A percentile compares a stretch with the other conserved stretches of the same genome.
phyloP scores from a whole-genome alignment of 371 early-diverging fungal genomes.

The Conidiobolus coronatus region DNA sequence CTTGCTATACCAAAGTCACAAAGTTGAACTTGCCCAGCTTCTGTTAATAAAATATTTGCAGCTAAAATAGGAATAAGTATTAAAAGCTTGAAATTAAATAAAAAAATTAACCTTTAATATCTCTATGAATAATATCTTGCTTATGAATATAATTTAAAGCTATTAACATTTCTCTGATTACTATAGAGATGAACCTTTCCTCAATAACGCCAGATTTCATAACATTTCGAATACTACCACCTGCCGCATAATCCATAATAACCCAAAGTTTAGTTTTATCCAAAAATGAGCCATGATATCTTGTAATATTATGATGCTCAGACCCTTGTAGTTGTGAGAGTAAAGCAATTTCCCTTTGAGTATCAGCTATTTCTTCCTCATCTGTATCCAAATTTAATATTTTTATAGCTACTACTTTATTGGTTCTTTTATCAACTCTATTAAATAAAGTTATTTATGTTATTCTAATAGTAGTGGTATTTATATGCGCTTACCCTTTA shows the following conservation, averaged over 20 bases:
- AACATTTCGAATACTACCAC: conserved; percentile 64
- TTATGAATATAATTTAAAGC: conserved; percentile 86
- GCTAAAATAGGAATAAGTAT: conserved; percentile 16
- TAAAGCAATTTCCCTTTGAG: conserved; percentile 78
- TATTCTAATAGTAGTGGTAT: no score
- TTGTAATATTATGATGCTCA: conserved; percentile 73
- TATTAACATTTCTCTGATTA: conserved; percentile 61
- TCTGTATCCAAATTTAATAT: conserved; percentile 88
- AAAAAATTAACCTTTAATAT: conserved; percentile 70
- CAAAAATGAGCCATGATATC: conserved; percentile 78
- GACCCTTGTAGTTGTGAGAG: conserved; percentile 60
- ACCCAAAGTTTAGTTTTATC: conserved; percentile 89
- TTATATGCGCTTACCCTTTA: conserved; percentile 17
- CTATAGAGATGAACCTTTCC: conserved; percentile 65
- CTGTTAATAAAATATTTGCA: conserved; percentile 80
- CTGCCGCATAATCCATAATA: conserved; percentile 93
- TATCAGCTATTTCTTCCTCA: conserved; percentile 89
- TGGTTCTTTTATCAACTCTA: conserved; percentile 39
- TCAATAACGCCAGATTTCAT: conserved; percentile 72
- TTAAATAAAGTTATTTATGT: background rate
- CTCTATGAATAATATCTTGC: conserved; percentile 84
- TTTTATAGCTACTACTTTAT: conserved; percentile 76
- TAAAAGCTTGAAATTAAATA: background rate
- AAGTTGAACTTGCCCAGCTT: conserved; percentile 74
- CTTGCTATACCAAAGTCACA: conserved; percentile 85